Evolutionary conservation across 2,329 filamentous ascomycete genomes (phyloP), one percentile per base, ranked within the genome.

Genomic region (Dryadomyces quercus-mongolicae): DNA sequence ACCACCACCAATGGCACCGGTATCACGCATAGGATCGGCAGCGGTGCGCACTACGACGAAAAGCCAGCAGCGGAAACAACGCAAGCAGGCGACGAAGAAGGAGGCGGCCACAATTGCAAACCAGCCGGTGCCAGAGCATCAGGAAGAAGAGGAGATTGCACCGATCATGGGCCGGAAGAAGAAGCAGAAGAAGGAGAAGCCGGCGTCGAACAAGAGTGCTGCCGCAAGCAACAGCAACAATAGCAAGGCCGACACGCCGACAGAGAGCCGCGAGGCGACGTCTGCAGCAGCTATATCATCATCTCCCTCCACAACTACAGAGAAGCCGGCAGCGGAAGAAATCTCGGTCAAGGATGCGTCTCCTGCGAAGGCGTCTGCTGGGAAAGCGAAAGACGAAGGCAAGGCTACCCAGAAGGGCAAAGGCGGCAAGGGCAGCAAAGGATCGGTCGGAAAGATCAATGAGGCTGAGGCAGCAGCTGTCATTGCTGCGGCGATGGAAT

Each of bases 161-260:
- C 88, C 88, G 0, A 85, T 94, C 44, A 66, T 89, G 50, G 86
- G 86, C 38, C 80, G 88, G 52, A 90, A 90, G 74, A 92, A 89
- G 74, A 93, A 92, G 70, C 81, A 87, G 65, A 90, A 87, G 74
- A 92, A 89, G 69, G 82, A 85, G 61, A 84, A 80, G 58, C 69
- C 68, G 9, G 31, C 15, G 25, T 20, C 12, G 9, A 22, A 5
- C 21, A 31, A 21, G 12, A 22, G n/a, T 60, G 69, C 60, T 2
- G 57, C 49, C 4, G 40, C 10, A 1, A 54, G 52, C 53, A 64
- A 61, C 51, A 58, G 60, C 2, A 54, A 53, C 53, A 64, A 61
- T 51, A 58, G 60, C 9, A 58, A 62, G 2, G 54, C 60, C 20
- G 63, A 62, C 0, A 61, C 63, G 0, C 49, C 57, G 1, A 44